These are phyloP conservation scores for Vanderwaltozyma yarrowii DNA, from an alignment of 805 yeast species.

Conservation along the genomic window DNA sequence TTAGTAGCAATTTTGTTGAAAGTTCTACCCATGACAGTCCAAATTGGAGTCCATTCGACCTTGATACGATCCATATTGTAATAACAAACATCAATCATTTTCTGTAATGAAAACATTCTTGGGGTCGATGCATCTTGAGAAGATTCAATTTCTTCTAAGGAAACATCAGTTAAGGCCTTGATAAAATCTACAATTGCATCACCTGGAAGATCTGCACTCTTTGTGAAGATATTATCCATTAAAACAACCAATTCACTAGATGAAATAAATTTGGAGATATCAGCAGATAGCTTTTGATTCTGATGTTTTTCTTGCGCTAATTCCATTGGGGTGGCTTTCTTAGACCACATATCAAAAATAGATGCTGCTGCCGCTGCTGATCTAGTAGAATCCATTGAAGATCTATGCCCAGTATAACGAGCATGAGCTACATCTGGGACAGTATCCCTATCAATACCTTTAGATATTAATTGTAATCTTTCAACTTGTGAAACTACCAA, in stretches of 20 bases:
- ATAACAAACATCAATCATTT: slow-evolving; percentile 94
- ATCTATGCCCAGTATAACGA: slow-evolving; percentile 44
- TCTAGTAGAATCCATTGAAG: slow-evolving; percentile 44
- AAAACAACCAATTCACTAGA: slow-evolving; percentile 66
- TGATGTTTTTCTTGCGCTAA: slow-evolving; percentile 61
- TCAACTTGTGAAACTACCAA: slow-evolving; percentile 84
- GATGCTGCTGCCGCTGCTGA: slow-evolving; percentile 32
- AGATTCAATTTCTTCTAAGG: slow-evolving; percentile 83
- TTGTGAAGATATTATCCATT: slow-evolving; percentile 79
- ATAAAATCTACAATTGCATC: slow-evolving; percentile 82
- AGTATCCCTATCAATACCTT: slow-evolving; percentile 73
- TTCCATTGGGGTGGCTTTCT: slow-evolving; percentile 49
- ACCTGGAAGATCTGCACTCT: slow-evolving; percentile 69
- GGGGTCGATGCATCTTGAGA: slow-evolving; percentile 77
- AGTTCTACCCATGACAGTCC: slow-evolving; percentile 88
- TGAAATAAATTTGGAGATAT: slow-evolving; percentile 45
- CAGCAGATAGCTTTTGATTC: slow-evolving; percentile 54
- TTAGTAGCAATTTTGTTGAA: slow-evolving; percentile 82
- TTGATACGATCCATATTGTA: slow-evolving; percentile 95
- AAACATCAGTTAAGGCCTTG: slow-evolving; percentile 74
- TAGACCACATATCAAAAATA: slow-evolving; percentile 49
- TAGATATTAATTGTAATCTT: slow-evolving; percentile 75
- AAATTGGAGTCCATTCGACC: slow-evolving; percentile 90
- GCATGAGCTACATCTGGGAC: slow-evolving; percentile 83
- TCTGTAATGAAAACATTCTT: slow-evolving; percentile 84